Evolutionary conservation across 352 stramenopile genomes (phyloP).

Genomic region (Globisporangium megalacanthum): DNA sequence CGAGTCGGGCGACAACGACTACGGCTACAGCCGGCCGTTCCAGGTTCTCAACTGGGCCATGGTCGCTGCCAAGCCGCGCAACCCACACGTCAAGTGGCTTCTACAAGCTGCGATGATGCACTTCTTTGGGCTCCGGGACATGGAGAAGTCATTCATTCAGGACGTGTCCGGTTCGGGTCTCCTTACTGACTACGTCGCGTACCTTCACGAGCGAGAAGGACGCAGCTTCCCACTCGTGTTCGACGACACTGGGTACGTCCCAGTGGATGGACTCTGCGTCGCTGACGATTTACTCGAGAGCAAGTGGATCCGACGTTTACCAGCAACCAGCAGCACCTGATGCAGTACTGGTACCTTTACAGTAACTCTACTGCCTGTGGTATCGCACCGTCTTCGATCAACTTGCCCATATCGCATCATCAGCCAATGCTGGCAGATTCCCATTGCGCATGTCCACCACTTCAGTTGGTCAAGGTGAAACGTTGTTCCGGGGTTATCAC

Average conservation of each 20-base stretch:
- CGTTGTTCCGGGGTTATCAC: too few species aligned
- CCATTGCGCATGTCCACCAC: too few species aligned
- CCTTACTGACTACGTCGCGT: conserved; percentile 16
- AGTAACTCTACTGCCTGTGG: too few species aligned
- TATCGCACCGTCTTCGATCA: too few species aligned
- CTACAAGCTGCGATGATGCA: conserved; percentile 13
- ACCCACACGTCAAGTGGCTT: conserved; percentile 12
- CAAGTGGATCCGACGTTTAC: too few species aligned
- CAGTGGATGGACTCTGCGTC: conserved; percentile 12
- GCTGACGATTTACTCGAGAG: too few species aligned
- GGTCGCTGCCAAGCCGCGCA: conserved; percentile 5
- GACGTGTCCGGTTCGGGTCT: conserved; percentile 14
- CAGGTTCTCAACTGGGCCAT: conserved; percentile 19
- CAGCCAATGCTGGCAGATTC: too few species aligned
- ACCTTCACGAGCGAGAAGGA: conserved; percentile 10
- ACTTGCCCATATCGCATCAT: too few species aligned
- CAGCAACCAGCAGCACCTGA: too few species aligned
- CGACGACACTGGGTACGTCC: neutral
- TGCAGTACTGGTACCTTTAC: too few species aligned
- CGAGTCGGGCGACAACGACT: conserved; percentile 2
- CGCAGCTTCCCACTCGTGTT: too few species aligned
- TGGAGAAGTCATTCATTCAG: conserved; percentile 12
- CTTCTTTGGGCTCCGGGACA: conserved; percentile 15
- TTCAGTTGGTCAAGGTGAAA: too few species aligned
- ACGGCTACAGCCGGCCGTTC: conserved; percentile 11